Conservation (phyloP, 1,284 basidiomycete genomes). For the Cryptococcus floricola region DNA sequence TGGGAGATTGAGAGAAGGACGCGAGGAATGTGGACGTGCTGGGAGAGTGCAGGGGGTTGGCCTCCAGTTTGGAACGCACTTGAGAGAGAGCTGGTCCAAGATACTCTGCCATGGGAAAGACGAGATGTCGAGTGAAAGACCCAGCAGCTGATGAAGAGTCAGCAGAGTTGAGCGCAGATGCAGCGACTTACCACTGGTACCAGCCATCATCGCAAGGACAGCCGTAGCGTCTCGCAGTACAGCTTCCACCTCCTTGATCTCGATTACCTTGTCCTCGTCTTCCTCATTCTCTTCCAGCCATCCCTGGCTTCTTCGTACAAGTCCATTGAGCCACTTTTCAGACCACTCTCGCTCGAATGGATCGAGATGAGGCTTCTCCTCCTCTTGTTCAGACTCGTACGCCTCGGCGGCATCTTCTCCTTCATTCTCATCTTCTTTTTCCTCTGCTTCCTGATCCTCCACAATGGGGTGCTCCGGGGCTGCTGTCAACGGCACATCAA, state of each 20-base stretch:
- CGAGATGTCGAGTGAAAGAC: slow-evolving; percentile 41
- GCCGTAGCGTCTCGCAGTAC: slow-evolving; percentile 62
- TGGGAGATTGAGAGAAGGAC: slow-evolving; percentile 33
- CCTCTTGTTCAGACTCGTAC: slow-evolving; percentile 15
- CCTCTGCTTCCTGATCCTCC: neutral
- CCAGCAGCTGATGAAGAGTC: slow-evolving; percentile 29
- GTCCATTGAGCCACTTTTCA: slow-evolving; percentile 45
- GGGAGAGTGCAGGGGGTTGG: slow-evolving; percentile 34
- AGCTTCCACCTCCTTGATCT: slow-evolving; percentile 35
- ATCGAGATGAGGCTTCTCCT: slow-evolving; percentile 28
- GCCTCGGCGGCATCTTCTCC: slow-evolving; percentile 11
- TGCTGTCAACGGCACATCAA: slow-evolving; percentile 11
- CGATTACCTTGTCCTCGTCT: slow-evolving; percentile 8
- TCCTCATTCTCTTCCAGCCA: slow-evolving; percentile 34
- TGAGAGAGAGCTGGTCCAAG: slow-evolving; percentile 28
- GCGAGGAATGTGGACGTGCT: slow-evolving; percentile 35
- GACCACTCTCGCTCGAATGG: slow-evolving; percentile 50
- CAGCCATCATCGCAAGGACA: slow-evolving; percentile 62
- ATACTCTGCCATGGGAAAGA: slow-evolving; percentile 38
- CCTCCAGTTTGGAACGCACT: slow-evolving; percentile 9
- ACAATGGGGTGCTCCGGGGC: neutral
- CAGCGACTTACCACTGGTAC: slow-evolving; percentile 56
- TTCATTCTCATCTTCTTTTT: slow-evolving; percentile 7
- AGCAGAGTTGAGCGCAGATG: neutral
- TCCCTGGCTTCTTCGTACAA: slow-evolving; percentile 41